A percentile compares a stretch with the other conserved stretches of the same genome.
Conservation (phyloP, 1,284 basidiomycete genomes). For the Thelephora terrestris region DNA sequence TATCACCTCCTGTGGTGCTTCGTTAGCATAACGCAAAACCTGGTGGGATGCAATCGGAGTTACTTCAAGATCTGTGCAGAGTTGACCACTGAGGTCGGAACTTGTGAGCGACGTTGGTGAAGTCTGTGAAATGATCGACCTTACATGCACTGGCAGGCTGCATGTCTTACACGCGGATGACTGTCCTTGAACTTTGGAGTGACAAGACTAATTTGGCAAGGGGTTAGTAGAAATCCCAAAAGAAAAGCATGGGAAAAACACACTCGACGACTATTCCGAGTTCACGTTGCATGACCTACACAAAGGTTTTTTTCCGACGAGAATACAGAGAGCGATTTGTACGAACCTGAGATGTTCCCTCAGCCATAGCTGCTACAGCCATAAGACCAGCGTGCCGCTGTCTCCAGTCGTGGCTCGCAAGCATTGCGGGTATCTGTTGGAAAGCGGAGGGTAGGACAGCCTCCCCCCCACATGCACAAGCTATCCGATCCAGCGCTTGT, state of each 20-base stretch:
- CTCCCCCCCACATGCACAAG: slow-evolving; percentile 65
- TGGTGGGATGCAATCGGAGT: slow-evolving; percentile 6
- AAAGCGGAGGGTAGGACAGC: slow-evolving; percentile 67
- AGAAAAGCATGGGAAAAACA: slow-evolving; percentile 14
- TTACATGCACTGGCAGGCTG: slow-evolving; percentile 82
- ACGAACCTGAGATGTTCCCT: slow-evolving; percentile 58
- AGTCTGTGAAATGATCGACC: slow-evolving; percentile 18
- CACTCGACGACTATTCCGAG: slow-evolving; percentile 67
- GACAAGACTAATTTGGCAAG: slow-evolving; percentile 43
- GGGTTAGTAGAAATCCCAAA: slow-evolving; percentile 2
- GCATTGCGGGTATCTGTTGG: slow-evolving; percentile 69
- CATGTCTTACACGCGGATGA: slow-evolving; percentile 75
- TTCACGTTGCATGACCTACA: slow-evolving; percentile 63
- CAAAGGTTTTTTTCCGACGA: slow-evolving; percentile 1
- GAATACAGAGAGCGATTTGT: background rate
- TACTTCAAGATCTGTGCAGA: slow-evolving; percentile 78
- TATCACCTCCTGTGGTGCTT: slow-evolving; percentile 50
- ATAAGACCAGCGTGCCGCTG: slow-evolving; percentile 73
- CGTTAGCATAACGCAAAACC: background rate
- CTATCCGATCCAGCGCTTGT: slow-evolving; percentile 66
- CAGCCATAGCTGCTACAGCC: slow-evolving; percentile 70
- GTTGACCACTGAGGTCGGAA: slow-evolving; percentile 47
- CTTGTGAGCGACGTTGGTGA: background rate
- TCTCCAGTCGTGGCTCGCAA: slow-evolving; percentile 72
- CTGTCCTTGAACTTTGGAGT: slow-evolving; percentile 65